Base-by-base conservation (phyloP, 306 rosid species). In the Citrullus colocynthis region DNA sequence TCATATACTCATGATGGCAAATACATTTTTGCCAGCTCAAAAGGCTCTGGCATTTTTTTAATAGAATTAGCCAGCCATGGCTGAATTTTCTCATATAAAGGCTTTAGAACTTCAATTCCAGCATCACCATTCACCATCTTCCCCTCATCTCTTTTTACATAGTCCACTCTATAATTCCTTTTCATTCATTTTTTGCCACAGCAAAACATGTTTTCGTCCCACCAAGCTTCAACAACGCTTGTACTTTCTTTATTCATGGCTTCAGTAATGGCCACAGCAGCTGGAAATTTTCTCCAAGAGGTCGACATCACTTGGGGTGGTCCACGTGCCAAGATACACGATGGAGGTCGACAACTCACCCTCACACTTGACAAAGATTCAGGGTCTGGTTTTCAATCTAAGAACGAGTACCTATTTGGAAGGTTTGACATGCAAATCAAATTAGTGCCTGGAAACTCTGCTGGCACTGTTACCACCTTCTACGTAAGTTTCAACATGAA, bases 381-480 rank as follows among this genome's bases (percentile, higher is more conserved):
- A 52, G 97, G 98, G n/a, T 94, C 97, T 34, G 98, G 98, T 57
- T 90, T 94, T 62, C 74, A 82, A 61, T 91, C 97, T 45, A 91
- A 91, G 77, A 86, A 72, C 51, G 85, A 89, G 72, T 93, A 89
- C 79, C 74, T 88, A 0, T 89, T 89, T 52, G 97, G 91, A 2
- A 85, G 93, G 61, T 85, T 93, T 44, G 98, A 91, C 79, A 85
- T 91, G 93, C 87, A 93, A 63, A 88, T 93, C 77, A 93, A 86
- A 86, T 84, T 86, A 2, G 98, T 93, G 55, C 79, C 93, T 10
- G 98, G 91, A 39, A 88, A 93, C 79, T 93, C 98, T 12, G 98
- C 96, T 77, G 96, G 97, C 79, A 91, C 98, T 5, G 96, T 90
- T 80, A 90, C 98, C 37, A 82, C 97, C 48, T 93, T 82, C 39